Base-by-base conservation (phyloP, 2,329 filamentous ascomycete genomes). In the Venturia oleaginea region DNA sequence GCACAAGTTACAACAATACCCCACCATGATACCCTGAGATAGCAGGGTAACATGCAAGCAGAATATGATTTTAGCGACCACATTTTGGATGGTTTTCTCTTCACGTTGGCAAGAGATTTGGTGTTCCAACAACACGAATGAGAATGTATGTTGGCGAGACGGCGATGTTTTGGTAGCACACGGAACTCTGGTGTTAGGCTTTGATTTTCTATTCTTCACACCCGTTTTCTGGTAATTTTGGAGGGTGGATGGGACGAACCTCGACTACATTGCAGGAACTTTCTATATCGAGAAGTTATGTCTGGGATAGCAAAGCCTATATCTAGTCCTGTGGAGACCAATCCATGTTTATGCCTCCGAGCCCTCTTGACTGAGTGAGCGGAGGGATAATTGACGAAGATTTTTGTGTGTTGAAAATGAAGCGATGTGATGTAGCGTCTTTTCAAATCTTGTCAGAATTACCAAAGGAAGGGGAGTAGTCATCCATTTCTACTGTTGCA, bases 111-210 rank as follows among this genome's bases (percentile, higher is more conserved):
- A 7, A 34, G 27, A n/a, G 5, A 5, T 37, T 34, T 34, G 34
- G 51, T 57, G 51, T 34, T 57, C 51, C 51, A 57, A 57, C 30
- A 57, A 34, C 51, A 34, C 27, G 30, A 57, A 15, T 57, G 51
- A n/a, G 4, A 24, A 30, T 57, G 30, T 15, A 57, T 7, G 11
- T 22, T 57, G 27, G 24, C 46, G n/a, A 24, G 22, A 51, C 24
- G 22, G 13, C 11, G 6, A 24, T 51, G 6, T n/a, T 57, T 57
- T 34, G 51, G 5, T 57, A 34, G 51, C 30, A 4, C 30, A 13
- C 34, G 51, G 51, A 57, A 15, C 51, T 57, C n/a, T 34, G 51
- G 24, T 34, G 7, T 19, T 30, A 34, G 51, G 51, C 51, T 57
- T n/a, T 34, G 51, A n/a, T 32, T 34, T n/a, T 34, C 27, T 27